Conservation (phyloP, 1,139 yeast genomes). For the Geotrichum candidum region DNA sequence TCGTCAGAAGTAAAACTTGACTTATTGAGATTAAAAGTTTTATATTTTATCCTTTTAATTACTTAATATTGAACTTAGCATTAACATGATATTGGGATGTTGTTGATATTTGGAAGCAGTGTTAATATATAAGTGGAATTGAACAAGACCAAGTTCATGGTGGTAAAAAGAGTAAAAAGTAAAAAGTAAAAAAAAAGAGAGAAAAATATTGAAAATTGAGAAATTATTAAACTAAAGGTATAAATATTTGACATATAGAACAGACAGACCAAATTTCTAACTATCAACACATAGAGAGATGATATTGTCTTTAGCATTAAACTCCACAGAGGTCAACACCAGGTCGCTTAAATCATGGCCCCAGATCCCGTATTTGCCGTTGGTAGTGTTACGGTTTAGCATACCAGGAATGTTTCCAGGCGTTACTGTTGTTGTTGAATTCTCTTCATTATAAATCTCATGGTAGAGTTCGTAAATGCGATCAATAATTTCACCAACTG, state of each 20-base stretch:
- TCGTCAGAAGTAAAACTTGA: too few relatives aligned
- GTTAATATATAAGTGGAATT: neutral
- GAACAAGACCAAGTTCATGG: too few relatives aligned
- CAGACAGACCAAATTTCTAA: neutral
- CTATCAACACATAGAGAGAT: neutral
- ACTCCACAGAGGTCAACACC: conserved; percentile 2
- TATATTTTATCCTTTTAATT: too few relatives aligned
- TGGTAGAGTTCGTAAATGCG: conserved; percentile 8
- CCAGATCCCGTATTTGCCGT: conserved; percentile 16
- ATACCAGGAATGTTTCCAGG: conserved; percentile 12
- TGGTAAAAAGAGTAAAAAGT: too few relatives aligned
- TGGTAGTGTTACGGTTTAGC: conserved; percentile 14
- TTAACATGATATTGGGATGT: too few relatives aligned
- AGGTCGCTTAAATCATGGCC: conserved; percentile 15
- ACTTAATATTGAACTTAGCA: too few relatives aligned
- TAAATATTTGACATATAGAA: neutral
- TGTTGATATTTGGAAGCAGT: too few relatives aligned
- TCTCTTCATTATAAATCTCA: conserved; percentile 9
- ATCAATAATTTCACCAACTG: conserved; percentile 7
- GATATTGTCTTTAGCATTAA: neutral
- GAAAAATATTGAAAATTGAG: too few relatives aligned
- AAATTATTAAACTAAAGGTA: neutral
- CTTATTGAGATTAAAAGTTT: too few relatives aligned
- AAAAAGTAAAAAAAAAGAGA: too few relatives aligned
- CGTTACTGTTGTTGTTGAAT: conserved; percentile 3